These are phyloP conservation scores for Polytrichum formosum DNA, from an alignment of 225 moss, liverwort and hornwort genomes.

Conservation along the genomic window DNA sequence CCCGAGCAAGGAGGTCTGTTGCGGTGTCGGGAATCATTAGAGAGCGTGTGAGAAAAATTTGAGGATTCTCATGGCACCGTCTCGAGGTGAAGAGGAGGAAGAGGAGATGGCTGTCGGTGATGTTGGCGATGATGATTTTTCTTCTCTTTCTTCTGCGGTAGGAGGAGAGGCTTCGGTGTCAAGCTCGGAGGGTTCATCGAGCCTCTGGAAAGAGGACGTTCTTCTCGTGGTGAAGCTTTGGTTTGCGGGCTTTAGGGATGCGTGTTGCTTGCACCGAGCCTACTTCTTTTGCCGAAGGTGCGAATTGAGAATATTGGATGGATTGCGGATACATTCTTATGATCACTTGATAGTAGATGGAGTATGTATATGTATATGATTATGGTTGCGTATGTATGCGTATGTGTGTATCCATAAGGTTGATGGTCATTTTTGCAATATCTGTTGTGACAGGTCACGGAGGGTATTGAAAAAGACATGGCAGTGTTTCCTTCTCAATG, in stretches of 20 bases:
- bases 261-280: conserved; percentile 61
- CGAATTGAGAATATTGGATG: conserved; percentile 1
- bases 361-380: neutral
- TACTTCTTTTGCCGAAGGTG: conserved; percentile 55
- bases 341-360: neutral
- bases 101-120: conserved; percentile 9
- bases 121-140: neutral
- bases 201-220: conserved; percentile 37
- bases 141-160: neutral
- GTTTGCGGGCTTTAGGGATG: conserved; percentile 56
- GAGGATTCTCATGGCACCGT: conserved; percentile 48
- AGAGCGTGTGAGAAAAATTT: conserved; percentile 3
- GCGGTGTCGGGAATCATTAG: neutral
- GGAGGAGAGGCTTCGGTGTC: conserved; percentile 20
- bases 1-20: too few relatives aligned
- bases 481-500: conserved; percentile 86
- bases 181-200: conserved; percentile 9
- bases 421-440: conserved; percentile 4
- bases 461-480: conserved; percentile 81
- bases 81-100: conserved; percentile 33
- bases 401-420: neutral
- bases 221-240: conserved; percentile 46
- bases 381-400: conserved; percentile 5
- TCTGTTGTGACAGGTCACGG: conserved; percentile 54
- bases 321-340: neutral